phyloP scores from a whole-genome alignment of 1,284 basidiomycete genomes.

The Sporisorium scitamineum region DNA sequence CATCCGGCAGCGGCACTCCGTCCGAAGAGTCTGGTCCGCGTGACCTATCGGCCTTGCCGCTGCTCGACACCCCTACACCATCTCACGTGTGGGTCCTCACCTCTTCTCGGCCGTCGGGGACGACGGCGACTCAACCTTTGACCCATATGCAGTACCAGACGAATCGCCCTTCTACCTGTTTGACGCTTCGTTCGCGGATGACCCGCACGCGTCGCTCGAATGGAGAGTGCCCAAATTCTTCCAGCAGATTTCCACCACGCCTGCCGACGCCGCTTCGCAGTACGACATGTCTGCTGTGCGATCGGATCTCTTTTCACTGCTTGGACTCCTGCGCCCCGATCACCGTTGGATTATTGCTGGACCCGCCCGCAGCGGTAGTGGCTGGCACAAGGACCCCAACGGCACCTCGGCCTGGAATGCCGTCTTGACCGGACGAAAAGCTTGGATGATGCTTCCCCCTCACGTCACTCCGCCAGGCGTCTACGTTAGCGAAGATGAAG shows the following conservation, averaged over 20 bases:
- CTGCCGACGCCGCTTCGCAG: conserved; percentile 22
- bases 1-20: conserved; percentile 12
- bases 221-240: conserved; percentile 60
- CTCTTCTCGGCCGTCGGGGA: conserved; percentile 28
- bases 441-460: conserved; percentile 71
- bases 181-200: conserved; percentile 58
- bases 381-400: conserved; percentile 70
- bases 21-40: conserved; percentile 30
- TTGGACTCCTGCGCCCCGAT: conserved; percentile 57
- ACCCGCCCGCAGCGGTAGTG: conserved; percentile 57
- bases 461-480: conserved; percentile 70
- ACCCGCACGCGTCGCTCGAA: conserved; percentile 42
- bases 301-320: conserved; percentile 61
- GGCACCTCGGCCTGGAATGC: conserved; percentile 71
- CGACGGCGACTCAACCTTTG: conserved; percentile 42
- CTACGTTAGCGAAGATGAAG: conserved; percentile 69
- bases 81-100: conserved; percentile 16
- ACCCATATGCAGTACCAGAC: conserved; percentile 58
- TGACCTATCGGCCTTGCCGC: conserved; percentile 22
- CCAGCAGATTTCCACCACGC: conserved; percentile 43
- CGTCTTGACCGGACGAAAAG: conserved; percentile 69
- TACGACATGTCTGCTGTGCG: conserved; percentile 41
- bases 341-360: conserved; percentile 66
- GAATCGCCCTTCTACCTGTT: conserved; percentile 67
- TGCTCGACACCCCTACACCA: conserved; percentile 29